Evolutionary conservation across 495 filamentous ascomycete genomes (phyloP).

Genomic region (Xylona heveae): DNA sequence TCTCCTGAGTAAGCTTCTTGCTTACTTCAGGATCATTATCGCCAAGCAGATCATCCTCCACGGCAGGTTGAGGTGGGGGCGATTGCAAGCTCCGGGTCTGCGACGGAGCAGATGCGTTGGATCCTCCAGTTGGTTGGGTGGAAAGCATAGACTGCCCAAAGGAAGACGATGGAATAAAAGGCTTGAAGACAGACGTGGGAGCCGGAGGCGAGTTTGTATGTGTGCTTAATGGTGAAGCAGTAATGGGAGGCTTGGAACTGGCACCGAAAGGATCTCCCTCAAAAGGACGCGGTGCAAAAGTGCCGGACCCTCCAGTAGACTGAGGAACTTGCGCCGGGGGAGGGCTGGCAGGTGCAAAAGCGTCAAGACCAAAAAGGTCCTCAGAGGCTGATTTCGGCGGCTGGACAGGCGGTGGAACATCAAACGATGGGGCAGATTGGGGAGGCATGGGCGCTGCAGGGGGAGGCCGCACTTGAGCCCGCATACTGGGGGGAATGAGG

Average conservation of each 20-base stretch:
- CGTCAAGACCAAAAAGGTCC: constrained; percentile 79
- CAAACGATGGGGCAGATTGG: constrained; percentile 29
- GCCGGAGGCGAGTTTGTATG: constrained; percentile 20
- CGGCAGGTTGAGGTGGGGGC: constrained; percentile 22
- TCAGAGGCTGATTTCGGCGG: constrained; percentile 59
- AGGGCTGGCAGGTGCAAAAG: constrained; percentile 28
- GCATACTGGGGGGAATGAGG: constrained; percentile 77
- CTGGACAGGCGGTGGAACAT: constrained; percentile 25
- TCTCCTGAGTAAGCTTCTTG: constrained; percentile 71
- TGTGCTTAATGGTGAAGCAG: constrained; percentile 25
- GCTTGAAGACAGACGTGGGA: constrained; percentile 40
- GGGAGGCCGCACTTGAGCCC: constrained; percentile 34
- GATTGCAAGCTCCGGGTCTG: constrained; percentile 15
- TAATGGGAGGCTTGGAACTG: constrained; percentile 21
- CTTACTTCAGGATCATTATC: constrained; percentile 80
- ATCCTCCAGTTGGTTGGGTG: constrained; percentile 56
- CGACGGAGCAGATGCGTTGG: constrained; percentile 20
- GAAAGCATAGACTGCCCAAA: constrained; percentile 67
- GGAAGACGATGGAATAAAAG: constrained; percentile 74
- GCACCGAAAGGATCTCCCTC: constrained; percentile 35
- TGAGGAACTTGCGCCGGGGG: constrained; percentile 38
- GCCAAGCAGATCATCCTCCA: constrained; percentile 78
- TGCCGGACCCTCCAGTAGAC: constrained; percentile 47
- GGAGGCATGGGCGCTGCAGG: too few species aligned
- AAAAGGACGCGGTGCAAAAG: constrained; percentile 19